A percentile compares a stretch with the other conserved stretches of the same genome.
Evolutionary conservation across 768 basidiomycete species (phyloP).

Genomic region (Suillus lakei): DNA sequence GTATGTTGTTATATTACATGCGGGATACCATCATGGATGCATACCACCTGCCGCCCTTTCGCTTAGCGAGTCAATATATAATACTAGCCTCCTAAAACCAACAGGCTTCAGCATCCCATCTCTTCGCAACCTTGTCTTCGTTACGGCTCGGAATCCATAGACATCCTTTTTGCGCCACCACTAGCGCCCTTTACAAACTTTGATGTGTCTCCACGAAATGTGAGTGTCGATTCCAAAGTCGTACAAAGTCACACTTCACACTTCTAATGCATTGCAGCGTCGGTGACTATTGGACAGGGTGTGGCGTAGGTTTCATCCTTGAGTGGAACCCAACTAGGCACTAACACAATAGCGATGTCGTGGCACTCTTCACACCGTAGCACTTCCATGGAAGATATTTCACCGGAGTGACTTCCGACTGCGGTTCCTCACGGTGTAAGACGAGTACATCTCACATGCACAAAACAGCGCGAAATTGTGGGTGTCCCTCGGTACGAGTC

Average conservation of each 20-base stretch:
- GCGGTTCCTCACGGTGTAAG: conserved; percentile 36
- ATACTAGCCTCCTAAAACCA: neutral
- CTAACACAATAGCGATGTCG: neutral
- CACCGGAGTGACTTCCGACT: conserved; percentile 37
- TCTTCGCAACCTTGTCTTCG: neutral
- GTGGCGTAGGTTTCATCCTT: conserved; percentile 32
- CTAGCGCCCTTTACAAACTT: neutral
- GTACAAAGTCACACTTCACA: conserved; percentile 8
- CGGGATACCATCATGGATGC: neutral
- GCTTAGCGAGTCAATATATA: conserved; percentile 16
- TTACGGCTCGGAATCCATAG: conserved; percentile 1
- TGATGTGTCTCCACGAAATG: conserved; percentile 43
- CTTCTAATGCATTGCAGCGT: conserved; percentile 25
- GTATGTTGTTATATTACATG: conserved; percentile 4
- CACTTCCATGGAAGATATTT: conserved; percentile 45
- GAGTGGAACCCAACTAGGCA: neutral
- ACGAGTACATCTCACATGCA: conserved; percentile 40
- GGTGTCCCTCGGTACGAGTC: conserved; percentile 32
- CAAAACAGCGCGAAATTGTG: conserved; percentile 39
- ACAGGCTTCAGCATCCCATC: conserved; percentile 3
- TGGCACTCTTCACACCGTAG: conserved; percentile 21
- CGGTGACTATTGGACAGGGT: conserved; percentile 42
- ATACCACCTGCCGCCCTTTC: conserved; percentile 19
- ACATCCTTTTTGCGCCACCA: neutral
- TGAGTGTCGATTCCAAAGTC: conserved; percentile 17